These are phyloP conservation scores for Primulina huaijiensis DNA, from an alignment of 257 asterid species.

Conservation along the genomic window DNA sequence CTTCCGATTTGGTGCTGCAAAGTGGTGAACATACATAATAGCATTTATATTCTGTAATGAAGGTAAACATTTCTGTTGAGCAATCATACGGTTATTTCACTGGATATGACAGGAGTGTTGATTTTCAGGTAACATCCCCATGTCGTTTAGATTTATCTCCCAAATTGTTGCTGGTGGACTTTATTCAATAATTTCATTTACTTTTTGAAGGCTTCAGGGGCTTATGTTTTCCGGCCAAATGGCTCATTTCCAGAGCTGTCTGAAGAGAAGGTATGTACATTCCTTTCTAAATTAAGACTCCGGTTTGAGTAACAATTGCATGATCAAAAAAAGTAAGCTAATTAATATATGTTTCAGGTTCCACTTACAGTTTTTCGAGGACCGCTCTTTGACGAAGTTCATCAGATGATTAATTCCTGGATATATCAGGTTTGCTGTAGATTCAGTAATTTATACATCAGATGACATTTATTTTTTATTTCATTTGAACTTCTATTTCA, in stretches of 20 bases:
- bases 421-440: conserved; percentile 57
- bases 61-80: conserved; percentile 70
- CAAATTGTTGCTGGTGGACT: not conserved
- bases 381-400: conserved; percentile 69
- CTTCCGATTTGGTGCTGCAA: conserved; percentile 20
- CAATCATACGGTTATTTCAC: conserved; percentile 80
- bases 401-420: conserved; percentile 64
- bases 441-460: conserved; percentile 4
- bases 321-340: conserved; percentile 17
- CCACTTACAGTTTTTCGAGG: conserved; percentile 51
- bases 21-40: conserved; percentile 1
- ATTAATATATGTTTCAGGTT: conserved; percentile 27
- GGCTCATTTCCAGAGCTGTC: conserved; percentile 45
- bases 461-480: not conserved
- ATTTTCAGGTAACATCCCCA: not conserved
- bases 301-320: not conserved
- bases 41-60: conserved; percentile 25
- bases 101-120: conserved; percentile 55
- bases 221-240: conserved; percentile 71
- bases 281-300: conserved; percentile 5
- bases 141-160: conserved; percentile 4
- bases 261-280: conserved; percentile 39
- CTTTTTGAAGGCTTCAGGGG: conserved; percentile 66
- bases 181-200: not conserved
- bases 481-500: no score